phyloP scores from a whole-genome alignment of 305 asterid genomes.

The Coffea humblotiana region DNA sequence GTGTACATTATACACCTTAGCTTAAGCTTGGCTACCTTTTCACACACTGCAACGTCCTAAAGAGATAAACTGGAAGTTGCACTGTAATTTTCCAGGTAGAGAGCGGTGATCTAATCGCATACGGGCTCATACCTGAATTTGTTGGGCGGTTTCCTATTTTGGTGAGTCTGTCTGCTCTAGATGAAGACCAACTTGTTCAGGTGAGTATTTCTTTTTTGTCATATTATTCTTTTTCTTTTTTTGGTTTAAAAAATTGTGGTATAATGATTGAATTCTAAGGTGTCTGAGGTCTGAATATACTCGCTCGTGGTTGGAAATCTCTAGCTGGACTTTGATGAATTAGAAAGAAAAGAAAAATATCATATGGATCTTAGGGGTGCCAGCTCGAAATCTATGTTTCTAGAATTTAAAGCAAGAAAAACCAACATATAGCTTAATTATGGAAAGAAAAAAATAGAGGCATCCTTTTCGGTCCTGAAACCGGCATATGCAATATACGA shows the following conservation, averaged over 20 bases:
- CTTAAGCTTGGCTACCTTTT: slow-evolving; percentile 5
- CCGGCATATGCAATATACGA: too few species aligned
- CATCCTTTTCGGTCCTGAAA: too few species aligned
- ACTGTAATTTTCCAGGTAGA: slow-evolving; percentile 59
- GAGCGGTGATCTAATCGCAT: slow-evolving; percentile 73
- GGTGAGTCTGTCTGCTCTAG: slow-evolving; percentile 68
- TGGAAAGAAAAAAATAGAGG: too few species aligned
- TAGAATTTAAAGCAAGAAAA: too few species aligned
- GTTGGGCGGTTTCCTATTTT: slow-evolving; percentile 80
- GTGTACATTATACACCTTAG: slow-evolving; percentile 2
- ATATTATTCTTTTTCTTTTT: slow-evolving; percentile 7
- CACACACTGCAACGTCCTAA: slow-evolving; percentile 1
- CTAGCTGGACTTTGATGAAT: background rate
- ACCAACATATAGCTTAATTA: too few species aligned
- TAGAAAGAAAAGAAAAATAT: background rate
- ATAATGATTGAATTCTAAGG: background rate
- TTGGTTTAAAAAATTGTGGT: background rate
- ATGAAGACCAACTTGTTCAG: slow-evolving; percentile 77
- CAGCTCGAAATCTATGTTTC: too few species aligned
- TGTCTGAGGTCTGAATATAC: background rate
- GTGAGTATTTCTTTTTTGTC: slow-evolving; percentile 37
- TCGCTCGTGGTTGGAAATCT: background rate
- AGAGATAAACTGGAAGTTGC: slow-evolving; percentile 22
- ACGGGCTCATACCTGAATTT: slow-evolving; percentile 87
- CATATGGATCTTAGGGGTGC: background rate